Evolutionary conservation across 2,329 filamentous ascomycete species (phyloP), one percentile per base, ranked within the genome.

Genomic region (Sporothrix protearum): DNA sequence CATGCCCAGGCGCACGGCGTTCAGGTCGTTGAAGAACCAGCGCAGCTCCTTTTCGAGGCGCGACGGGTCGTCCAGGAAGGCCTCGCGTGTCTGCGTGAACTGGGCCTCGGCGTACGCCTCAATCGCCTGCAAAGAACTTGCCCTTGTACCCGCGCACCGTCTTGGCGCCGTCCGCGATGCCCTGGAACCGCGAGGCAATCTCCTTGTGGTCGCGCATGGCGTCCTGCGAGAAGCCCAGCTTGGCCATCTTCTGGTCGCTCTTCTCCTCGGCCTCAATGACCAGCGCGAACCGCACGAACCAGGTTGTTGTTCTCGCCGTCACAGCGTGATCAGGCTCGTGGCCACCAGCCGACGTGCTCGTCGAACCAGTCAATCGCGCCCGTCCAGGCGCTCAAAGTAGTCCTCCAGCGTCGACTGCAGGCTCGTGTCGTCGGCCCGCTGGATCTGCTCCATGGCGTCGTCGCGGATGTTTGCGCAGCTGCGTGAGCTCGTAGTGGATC

Each of bases 1-100:
- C 92, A 99, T 97, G 78, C 96, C 95, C 74, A 96, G 87, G 80
- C 95, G 94, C 78, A 97, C 95, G 3, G 93, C 94, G 80, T 96
- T 97, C 49, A 99, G 87, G 80, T 99, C 95, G 82, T 98, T 97
- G 83, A 98, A 99, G 81, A 90, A 99, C 96, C 96, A 99, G 78
- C 92, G 92, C 81, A 97, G 88, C 75, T 88, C 89, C 83, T 97
- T 97, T 75, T 96, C 92, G 63, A 99, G 85, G 77, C 88, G 89
- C 67, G 90, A 87, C 0, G 96, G 92, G 78, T 98, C 93, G 49
- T 91, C 91, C 69, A 95, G 82, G 80, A 99, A 98, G 63, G 89
- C 87, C 70, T 91, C 87, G 72, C 89, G 88, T 53, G 89, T 87
- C 72, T 88, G 85, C 14, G 89, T 88, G 76, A 97, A 93, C 77